phyloP scores from a whole-genome alignment of 1,284 basidiomycete species.

The Tilletiopsis washingtonensis region DNA sequence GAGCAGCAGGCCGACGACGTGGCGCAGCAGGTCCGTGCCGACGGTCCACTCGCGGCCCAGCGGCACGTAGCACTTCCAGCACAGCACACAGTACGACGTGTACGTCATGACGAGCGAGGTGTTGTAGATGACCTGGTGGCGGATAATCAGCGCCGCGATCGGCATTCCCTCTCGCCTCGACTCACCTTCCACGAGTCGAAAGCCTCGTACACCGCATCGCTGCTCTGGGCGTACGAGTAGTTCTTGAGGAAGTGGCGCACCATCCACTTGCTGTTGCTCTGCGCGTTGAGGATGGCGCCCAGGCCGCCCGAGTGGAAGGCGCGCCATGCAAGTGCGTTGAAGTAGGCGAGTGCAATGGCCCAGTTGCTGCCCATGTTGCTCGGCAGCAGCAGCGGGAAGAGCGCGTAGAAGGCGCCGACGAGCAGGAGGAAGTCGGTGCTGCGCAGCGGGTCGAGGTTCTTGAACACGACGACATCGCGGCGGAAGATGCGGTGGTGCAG shows the following conservation, averaged over 20 bases:
- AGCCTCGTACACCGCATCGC: conserved; percentile 64
- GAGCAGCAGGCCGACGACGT: conserved; percentile 55
- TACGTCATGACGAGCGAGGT: conserved; percentile 90
- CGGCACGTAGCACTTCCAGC: conserved; percentile 36
- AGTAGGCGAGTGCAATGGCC: conserved; percentile 61
- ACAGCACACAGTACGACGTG: conserved; percentile 33
- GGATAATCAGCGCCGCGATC: not conserved
- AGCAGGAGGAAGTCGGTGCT: conserved; percentile 63
- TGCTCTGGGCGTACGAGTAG: conserved; percentile 48
- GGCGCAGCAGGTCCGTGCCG: conserved; percentile 78
- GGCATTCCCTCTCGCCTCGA: not conserved
- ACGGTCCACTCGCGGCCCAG: conserved; percentile 63
- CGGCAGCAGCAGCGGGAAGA: conserved; percentile 47
- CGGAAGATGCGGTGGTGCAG: conserved; percentile 82
- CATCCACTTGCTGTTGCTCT: conserved; percentile 77
- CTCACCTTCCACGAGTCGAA: conserved; percentile 87
- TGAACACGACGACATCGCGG: conserved; percentile 72
- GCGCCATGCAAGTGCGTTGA: conserved; percentile 78
- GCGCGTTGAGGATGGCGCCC: conserved; percentile 71
- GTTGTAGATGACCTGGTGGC: conserved; percentile 64
- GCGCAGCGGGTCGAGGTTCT: conserved; percentile 74
- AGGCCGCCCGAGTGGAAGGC: conserved; percentile 82
- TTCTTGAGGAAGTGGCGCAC: conserved; percentile 86
- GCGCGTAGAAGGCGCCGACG: conserved; percentile 57
- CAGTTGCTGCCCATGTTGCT: conserved; percentile 12